phyloP scores from a whole-genome alignment of 495 filamentous ascomycete genomes.

The Poronia punctata region DNA sequence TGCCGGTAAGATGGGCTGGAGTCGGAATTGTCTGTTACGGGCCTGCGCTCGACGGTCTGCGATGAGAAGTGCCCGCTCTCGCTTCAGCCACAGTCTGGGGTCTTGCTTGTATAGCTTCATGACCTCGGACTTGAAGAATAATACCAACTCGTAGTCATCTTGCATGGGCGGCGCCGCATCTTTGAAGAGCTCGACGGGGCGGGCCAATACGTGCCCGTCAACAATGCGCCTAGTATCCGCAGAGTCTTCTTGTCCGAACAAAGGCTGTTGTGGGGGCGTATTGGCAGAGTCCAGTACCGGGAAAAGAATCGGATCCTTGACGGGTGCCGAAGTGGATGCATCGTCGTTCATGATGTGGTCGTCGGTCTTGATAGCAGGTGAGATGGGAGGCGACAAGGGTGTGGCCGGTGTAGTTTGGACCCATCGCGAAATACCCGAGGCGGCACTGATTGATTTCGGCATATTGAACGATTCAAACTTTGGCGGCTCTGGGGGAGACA shows the following conservation, averaged over 20 bases:
- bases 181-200: conserved; percentile 49
- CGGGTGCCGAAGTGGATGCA: conserved; percentile 9
- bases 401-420: conserved; percentile 40
- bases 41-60: conserved; percentile 39
- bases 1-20: conserved; percentile 38
- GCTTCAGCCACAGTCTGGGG: conserved; percentile 52
- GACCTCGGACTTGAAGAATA: conserved; percentile 61
- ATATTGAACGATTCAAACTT: conserved; percentile 52
- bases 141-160: conserved; percentile 62
- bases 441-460: conserved; percentile 19
- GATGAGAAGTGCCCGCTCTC: conserved; percentile 53
- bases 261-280: conserved; percentile 40
- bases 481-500: conserved; percentile 67
- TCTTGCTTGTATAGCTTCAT: conserved; percentile 52
- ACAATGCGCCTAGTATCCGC: conserved; percentile 48
- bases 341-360: conserved; percentile 17
- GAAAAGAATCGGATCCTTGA: conserved; percentile 40
- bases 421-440: conserved; percentile 28
- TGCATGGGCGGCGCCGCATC: conserved; percentile 52
- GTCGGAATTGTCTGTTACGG: conserved; percentile 22
- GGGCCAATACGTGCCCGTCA: conserved; percentile 59
- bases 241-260: conserved; percentile 30
- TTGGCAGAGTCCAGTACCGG: conserved; percentile 47
- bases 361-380: conserved; percentile 47
- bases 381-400: conserved; percentile 65